A percentile compares a stretch with the other conserved stretches of the same genome.
Conservation (phyloP, 768 basidiomycete genomes). For the Collybiopsis luxurians region DNA sequence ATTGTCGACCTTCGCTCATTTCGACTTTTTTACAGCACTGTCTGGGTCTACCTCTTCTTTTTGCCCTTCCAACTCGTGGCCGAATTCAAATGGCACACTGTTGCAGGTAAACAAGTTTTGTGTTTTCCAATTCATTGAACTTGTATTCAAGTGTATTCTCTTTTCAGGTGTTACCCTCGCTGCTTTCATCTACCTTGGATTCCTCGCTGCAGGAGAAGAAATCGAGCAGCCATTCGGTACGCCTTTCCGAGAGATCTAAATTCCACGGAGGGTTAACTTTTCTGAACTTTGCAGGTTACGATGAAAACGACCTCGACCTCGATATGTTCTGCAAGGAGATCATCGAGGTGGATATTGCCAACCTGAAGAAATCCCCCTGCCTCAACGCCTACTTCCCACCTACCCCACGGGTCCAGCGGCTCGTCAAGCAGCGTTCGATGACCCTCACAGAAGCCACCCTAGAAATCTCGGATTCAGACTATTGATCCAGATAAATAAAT, state of each 20-base stretch:
- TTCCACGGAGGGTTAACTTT: not conserved
- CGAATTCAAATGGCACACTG: conserved; percentile 61
- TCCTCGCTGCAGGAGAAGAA: conserved; percentile 69
- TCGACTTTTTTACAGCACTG: conserved; percentile 37
- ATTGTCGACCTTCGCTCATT: not conserved
- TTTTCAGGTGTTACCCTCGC: conserved; percentile 53
- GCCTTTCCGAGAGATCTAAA: conserved; percentile 14
- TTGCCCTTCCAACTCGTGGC: conserved; percentile 72
- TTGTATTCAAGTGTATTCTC: no score
- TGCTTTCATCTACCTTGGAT: conserved; percentile 73
- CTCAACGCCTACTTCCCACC: conserved; percentile 23
- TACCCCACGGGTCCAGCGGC: not conserved
- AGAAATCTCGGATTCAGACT: conserved; percentile 1
- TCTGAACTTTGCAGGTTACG: conserved; percentile 1
- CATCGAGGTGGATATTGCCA: conserved; percentile 34
- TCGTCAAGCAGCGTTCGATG: conserved; percentile 8
- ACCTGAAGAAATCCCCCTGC: conserved; percentile 28
- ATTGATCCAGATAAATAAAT: not conserved
- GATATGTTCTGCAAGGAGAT: conserved; percentile 39
- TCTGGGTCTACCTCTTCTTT: conserved; percentile 75
- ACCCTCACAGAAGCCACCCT: conserved; percentile 7
- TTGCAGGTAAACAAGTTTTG: conserved; percentile 29
- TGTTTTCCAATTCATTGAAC: no score
- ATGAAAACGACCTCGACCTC: conserved; percentile 41
- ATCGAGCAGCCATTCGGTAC: conserved; percentile 67